phyloP scores from a whole-genome alignment of 2,329 filamentous ascomycete genomes.

The Venturia pyrina region DNA sequence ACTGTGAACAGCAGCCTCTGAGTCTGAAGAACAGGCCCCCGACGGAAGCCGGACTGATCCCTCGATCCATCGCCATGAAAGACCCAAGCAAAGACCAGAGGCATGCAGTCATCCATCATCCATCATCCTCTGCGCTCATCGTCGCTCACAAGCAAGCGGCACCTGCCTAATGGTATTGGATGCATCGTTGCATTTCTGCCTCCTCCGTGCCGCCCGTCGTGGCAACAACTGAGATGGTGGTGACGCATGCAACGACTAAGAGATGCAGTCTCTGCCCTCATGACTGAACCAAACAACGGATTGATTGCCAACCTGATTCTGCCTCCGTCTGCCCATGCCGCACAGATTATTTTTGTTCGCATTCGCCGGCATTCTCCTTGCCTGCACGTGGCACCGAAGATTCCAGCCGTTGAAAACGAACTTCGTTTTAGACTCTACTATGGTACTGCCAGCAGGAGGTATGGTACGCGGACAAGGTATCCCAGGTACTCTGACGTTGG shows the following conservation, averaged over 20 bases:
- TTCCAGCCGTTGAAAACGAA: not conserved
- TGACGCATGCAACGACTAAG: not conserved
- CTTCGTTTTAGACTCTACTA: no score
- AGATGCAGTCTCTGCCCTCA: not conserved
- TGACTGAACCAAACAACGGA: not conserved
- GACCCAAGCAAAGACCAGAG: not conserved
- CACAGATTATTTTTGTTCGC: not conserved
- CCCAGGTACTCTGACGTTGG: not conserved
- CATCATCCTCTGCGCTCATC: not conserved
- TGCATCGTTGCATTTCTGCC: not conserved
- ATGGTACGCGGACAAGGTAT: not conserved
- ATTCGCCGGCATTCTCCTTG: not conserved
- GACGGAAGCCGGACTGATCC: not conserved
- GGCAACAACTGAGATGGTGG: not conserved
- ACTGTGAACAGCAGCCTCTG: not conserved
- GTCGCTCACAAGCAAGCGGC: not conserved
- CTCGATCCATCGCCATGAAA: not conserved
- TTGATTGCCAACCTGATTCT: not conserved
- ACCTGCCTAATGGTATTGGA: not conserved
- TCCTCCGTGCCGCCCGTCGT: not conserved
- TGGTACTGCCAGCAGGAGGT: no score
- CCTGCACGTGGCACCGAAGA: not conserved
- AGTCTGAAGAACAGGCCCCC: not conserved
- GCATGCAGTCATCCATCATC: slow-evolving; percentile 1
- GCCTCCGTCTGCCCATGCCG: not conserved